phyloP scores from a whole-genome alignment of 129 eudicot genomes.

The sunflower (Helianthus annuus) region HanXRQr2.0-SUNRISE NC_035446.2:171968543-171969042 shows the following conservation, averaged over 20 bases:
- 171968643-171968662: constrained; percentile 4
- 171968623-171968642: background rate
- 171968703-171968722: constrained; percentile 2
- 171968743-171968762: background rate
- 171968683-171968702: background rate
- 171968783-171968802: constrained; percentile 5
- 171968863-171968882: too few relatives aligned
- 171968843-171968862: too few relatives aligned
- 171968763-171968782: background rate
- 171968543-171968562: too few relatives aligned
- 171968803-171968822: background rate
- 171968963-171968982: too few relatives aligned
- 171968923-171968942: too few relatives aligned
- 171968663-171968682: background rate
- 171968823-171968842: background rate
- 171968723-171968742: background rate
- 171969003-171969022: too few relatives aligned
- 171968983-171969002: too few relatives aligned
- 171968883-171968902: too few relatives aligned
- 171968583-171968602: background rate
- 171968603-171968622: background rate
- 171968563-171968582: background rate
- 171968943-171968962: too few relatives aligned
- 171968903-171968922: too few relatives aligned
- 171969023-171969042: too few relatives aligned